These are phyloP conservation scores for Skeletonema tropicum DNA, from an alignment of 108 stramenopile genomes.

Conservation along the genomic window DNA sequence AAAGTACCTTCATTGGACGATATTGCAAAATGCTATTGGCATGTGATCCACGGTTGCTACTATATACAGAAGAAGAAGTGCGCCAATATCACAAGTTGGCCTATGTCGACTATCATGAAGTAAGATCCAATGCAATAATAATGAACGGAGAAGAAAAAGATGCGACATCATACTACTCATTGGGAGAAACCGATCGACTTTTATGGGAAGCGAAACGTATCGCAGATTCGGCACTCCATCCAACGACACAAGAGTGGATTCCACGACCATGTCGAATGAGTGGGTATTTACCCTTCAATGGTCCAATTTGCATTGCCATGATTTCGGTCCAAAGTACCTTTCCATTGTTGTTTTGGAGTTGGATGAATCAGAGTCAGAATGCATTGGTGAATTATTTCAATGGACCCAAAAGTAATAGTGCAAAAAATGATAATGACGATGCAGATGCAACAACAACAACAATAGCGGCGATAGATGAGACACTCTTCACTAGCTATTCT, in stretches of 20 bases:
- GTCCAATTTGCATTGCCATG: slow-evolving; percentile 81
- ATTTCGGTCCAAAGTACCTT: slow-evolving; percentile 59
- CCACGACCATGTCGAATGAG: slow-evolving; percentile 86
- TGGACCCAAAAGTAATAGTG: slow-evolving; percentile 30
- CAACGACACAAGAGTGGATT: slow-evolving; percentile 25
- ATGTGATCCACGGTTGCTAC: slow-evolving; percentile 62
- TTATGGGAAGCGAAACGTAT: slow-evolving; percentile 26
- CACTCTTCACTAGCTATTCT: slow-evolving; percentile 59
- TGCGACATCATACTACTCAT: background rate
- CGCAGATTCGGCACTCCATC: slow-evolving; percentile 52
- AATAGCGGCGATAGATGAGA: background rate
- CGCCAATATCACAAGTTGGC: background rate
- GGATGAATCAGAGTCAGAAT: slow-evolving; percentile 89
- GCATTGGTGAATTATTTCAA: slow-evolving; percentile 88
- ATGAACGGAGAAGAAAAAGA: background rate
- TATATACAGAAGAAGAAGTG: slow-evolving; percentile 51
- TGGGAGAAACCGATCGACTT: slow-evolving; percentile 1
- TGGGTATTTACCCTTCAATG: slow-evolving; percentile 88
- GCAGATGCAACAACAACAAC: background rate
- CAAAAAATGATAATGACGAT: background rate
- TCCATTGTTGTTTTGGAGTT: slow-evolving; percentile 82
- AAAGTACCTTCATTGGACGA: slow-evolving; percentile 54
- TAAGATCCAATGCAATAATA: background rate
- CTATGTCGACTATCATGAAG: background rate
- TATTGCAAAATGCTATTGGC: slow-evolving; percentile 65